Conservation (phyloP, 495 filamentous ascomycete species). For the Talaromyces trachyspermus region DNA sequence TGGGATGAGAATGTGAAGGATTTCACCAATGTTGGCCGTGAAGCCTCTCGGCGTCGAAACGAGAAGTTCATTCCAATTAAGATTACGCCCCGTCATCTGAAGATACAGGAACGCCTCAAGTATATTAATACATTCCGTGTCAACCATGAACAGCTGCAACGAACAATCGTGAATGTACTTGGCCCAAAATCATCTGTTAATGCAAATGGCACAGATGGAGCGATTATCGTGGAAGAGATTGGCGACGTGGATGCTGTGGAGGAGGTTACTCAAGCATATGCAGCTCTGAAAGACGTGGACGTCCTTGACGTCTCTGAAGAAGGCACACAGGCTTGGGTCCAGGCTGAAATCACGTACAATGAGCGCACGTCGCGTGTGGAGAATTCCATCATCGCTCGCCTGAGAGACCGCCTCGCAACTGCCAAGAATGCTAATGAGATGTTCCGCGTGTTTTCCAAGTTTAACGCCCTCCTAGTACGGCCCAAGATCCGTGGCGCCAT, state of each 20-base stretch:
- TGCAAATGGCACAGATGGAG: conserved; percentile 45
- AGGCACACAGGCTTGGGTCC: conserved; percentile 83
- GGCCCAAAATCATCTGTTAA: conserved; percentile 54
- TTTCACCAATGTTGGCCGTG: conserved; percentile 93
- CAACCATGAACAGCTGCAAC: conserved; percentile 94
- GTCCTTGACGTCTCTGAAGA: conserved; percentile 84
- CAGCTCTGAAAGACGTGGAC: conserved; percentile 86
- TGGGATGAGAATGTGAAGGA: conserved; percentile 97
- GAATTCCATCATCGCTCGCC: conserved; percentile 94
- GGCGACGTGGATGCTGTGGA: conserved; percentile 98
- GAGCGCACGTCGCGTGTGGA: conserved; percentile 94
- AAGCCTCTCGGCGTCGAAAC: conserved; percentile 80
- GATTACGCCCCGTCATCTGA: conserved; percentile 72
- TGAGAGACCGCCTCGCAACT: conserved; percentile 87
- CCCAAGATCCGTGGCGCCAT: conserved; percentile 98
- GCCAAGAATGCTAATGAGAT: conserved; percentile 97
- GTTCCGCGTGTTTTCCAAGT: conserved; percentile 99
- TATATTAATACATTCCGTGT: conserved; percentile 91
- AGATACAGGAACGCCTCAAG: conserved; percentile 80
- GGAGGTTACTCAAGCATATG: conserved; percentile 90
- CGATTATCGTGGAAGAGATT: conserved; percentile 79
- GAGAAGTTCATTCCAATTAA: conserved; percentile 99
- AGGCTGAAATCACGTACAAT: conserved; percentile 91
- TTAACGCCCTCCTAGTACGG: conserved; percentile 95
- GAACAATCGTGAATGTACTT: conserved; percentile 90